These are phyloP conservation scores for Epichloe baconii DNA, from an alignment of 2,329 filamentous ascomycete genomes.

Conservation along the genomic window DNA sequence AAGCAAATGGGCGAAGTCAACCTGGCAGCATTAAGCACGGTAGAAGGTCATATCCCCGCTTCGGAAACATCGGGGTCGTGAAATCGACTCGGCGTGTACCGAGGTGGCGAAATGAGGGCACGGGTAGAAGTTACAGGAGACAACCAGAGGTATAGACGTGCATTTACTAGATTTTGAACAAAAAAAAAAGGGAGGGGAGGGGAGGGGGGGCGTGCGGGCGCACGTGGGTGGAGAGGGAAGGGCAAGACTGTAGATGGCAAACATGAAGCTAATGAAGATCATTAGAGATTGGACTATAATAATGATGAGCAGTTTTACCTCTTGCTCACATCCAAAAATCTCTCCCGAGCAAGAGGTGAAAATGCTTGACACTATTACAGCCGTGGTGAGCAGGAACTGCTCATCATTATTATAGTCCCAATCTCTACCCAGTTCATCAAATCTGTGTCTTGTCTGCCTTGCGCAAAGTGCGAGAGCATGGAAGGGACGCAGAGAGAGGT, in stretches of 20 bases:
- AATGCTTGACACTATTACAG: no score
- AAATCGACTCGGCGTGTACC: not conserved
- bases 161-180: not conserved
- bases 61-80: not conserved
- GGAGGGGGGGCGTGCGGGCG: not conserved
- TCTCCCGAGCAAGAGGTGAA: no score
- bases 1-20: slow-evolving; percentile 38
- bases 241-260: not conserved
- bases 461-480: no score
- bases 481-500: no score
- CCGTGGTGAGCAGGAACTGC: no score
- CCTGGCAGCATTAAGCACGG: slow-evolving; percentile 37
- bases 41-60: slow-evolving; percentile 37
- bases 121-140: not conserved
- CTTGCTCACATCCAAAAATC: no score
- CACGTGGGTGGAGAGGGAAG: not conserved
- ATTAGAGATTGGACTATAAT: no score
- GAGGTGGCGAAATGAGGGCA: not conserved
- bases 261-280: no score
- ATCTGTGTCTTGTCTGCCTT: no score
- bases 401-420: no score
- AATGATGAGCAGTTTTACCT: no score
- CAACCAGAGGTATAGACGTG: not conserved
- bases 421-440: no score
- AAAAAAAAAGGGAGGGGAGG: not conserved